Percentiles rank a stretch among this genome's conserved stretches.
phyloP scores from a whole-genome alignment of 331 rosid species.

The Pyrus hybrid region DNA sequence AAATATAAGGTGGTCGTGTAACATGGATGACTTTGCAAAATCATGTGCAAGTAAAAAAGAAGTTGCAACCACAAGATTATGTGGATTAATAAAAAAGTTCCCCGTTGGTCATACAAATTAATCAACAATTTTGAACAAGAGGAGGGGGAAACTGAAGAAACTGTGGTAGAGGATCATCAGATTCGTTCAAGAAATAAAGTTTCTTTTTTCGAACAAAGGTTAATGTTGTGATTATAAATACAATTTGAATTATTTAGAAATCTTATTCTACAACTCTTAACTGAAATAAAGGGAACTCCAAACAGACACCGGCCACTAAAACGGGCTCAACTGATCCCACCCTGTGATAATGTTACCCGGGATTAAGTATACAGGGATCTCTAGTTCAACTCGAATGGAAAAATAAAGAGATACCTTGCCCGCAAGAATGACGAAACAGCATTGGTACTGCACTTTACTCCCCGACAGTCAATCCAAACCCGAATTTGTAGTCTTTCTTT shows the following conservation, averaged over 20 bases:
- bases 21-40: too few relatives aligned
- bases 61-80: too few relatives aligned
- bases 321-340: background rate
- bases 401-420: constrained; percentile 1
- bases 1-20: too few relatives aligned
- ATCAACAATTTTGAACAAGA: too few relatives aligned
- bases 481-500: constrained; percentile 96
- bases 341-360: background rate
- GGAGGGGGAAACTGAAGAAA: too few relatives aligned
- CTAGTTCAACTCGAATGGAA: constrained; percentile 1
- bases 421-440: constrained; percentile 4
- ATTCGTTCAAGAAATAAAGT: background rate
- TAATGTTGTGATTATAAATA: background rate
- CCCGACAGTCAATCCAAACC: constrained; percentile 96
- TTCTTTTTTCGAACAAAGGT: background rate
- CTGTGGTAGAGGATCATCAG: too few relatives aligned
- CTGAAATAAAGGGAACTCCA: background rate
- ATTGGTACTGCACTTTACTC: constrained; percentile 31
- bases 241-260: constrained; percentile 1
- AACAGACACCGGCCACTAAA: background rate
- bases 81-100: too few relatives aligned
- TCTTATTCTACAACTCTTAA: constrained; percentile 4
- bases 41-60: too few relatives aligned
- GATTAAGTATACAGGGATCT: background rate
- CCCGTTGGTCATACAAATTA: too few relatives aligned